These are phyloP conservation scores for Alternaria arbusti DNA, from an alignment of 2,329 filamentous ascomycete species.

Conservation along the genomic window DNA sequence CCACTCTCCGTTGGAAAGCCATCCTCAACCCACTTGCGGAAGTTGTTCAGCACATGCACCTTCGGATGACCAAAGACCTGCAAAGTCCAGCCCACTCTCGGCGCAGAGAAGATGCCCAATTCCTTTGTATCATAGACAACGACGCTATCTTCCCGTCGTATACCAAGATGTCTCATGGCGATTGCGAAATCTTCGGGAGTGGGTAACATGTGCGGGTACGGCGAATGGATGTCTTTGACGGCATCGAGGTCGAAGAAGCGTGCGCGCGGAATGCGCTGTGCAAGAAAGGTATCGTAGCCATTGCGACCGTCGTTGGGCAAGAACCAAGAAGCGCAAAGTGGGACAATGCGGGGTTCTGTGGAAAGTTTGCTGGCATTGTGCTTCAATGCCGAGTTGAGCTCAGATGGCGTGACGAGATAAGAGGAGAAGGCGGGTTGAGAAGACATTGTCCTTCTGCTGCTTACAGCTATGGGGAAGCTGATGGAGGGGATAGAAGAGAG, in stretches of 20 bases:
- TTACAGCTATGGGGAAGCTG: conserved; percentile 13
- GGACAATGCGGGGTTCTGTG: conserved; percentile 81
- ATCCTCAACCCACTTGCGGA: conserved; percentile 88
- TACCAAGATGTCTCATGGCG: conserved; percentile 88
- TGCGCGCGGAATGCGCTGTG: conserved; percentile 83
- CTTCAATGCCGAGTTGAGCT: conserved; percentile 81
- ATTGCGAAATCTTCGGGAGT: conserved; percentile 79
- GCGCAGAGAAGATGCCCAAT: conserved; percentile 91
- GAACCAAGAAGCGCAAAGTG: conserved; percentile 94
- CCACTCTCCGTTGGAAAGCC: conserved; percentile 84
- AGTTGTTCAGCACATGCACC: conserved; percentile 95
- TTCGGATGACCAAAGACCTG: conserved; percentile 85
- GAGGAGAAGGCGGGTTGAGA: conserved; percentile 65
- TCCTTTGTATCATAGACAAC: conserved; percentile 95
- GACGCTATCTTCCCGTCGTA: conserved; percentile 83
- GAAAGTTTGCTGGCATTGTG: conserved; percentile 83
- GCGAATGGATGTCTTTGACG: conserved; percentile 83
- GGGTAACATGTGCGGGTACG: conserved; percentile 97
- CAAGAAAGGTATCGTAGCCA: conserved; percentile 80
- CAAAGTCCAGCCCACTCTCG: conserved; percentile 92
- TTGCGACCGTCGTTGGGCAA: conserved; percentile 88
- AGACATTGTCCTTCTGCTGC: conserved; percentile 33
- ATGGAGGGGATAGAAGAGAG: conserved; percentile 21
- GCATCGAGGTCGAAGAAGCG: conserved; percentile 97
- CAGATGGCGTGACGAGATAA: conserved; percentile 84